phyloP scores from a whole-genome alignment of 768 basidiomycete genomes.

The Sutorius australiensis region DNA sequence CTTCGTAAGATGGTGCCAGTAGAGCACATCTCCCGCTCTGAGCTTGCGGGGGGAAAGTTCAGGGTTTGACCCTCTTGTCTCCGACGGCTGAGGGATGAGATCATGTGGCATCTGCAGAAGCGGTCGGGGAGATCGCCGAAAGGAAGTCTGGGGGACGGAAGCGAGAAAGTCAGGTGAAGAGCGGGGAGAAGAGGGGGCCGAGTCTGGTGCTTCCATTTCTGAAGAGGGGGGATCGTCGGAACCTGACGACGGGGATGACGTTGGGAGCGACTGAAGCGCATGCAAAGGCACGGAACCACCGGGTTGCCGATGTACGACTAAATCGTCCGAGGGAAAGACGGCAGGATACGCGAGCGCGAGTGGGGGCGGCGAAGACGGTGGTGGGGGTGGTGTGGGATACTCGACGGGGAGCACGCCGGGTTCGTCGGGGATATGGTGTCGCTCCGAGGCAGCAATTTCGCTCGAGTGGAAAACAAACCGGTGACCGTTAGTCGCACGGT shows the following conservation, averaged over 20 bases:
- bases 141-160: slow-evolving; percentile 18
- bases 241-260: slow-evolving; percentile 12
- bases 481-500: slow-evolving; percentile 78
- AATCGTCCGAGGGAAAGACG: slow-evolving; percentile 20
- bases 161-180: slow-evolving; percentile 25
- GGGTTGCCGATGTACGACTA: slow-evolving; percentile 23
- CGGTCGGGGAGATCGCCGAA: slow-evolving; percentile 23
- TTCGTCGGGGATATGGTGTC: slow-evolving; percentile 61
- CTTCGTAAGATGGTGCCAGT: slow-evolving; percentile 72
- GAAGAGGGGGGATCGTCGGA: slow-evolving; percentile 24
- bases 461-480: slow-evolving; percentile 83
- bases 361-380: slow-evolving; percentile 32
- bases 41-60: slow-evolving; percentile 38
- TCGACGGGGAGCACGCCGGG: slow-evolving; percentile 54
- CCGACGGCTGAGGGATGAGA: slow-evolving; percentile 10
- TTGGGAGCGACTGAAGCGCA: slow-evolving; percentile 19
- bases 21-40: slow-evolving; percentile 59
- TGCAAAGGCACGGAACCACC: slow-evolving; percentile 14
- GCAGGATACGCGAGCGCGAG: slow-evolving; percentile 30
- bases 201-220: slow-evolving; percentile 22
- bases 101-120: slow-evolving; percentile 11
- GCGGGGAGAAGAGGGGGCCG: slow-evolving; percentile 17
- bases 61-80: slow-evolving; percentile 9
- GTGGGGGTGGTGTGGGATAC: slow-evolving; percentile 29
- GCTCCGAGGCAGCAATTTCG: slow-evolving; percentile 60